A percentile compares a stretch with the other conserved stretches of the same genome.
Conservation (phyloP, 257 asterid genomes). For the Scutellaria barbata region DNA sequence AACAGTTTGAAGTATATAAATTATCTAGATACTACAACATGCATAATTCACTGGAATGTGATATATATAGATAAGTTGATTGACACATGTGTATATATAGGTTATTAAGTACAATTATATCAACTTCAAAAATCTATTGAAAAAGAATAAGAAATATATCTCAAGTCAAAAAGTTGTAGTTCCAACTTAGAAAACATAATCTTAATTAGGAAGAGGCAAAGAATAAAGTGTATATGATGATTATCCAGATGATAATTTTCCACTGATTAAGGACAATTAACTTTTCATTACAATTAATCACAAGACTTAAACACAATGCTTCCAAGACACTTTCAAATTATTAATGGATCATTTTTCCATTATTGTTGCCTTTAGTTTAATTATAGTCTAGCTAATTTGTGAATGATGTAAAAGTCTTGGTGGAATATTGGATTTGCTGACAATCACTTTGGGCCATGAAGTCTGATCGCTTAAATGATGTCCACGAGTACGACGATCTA, state of each 20-base stretch:
- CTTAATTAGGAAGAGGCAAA: constrained; percentile 16
- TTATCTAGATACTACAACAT: too few species aligned
- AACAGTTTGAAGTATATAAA: too few species aligned
- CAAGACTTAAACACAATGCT: constrained; percentile 1
- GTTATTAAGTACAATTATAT: too few species aligned
- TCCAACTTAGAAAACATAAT: constrained; percentile 31
- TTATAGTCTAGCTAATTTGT: neutral
- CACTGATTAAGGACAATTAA: constrained; percentile 36
- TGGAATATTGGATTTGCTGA: neutral
- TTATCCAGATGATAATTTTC: constrained; percentile 34
- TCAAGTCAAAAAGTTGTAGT: neutral
- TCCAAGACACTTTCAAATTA: constrained; percentile 17
- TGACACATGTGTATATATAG: too few species aligned
- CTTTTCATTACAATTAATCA: constrained; percentile 6
- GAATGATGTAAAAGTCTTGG: constrained; percentile 12
- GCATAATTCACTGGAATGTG: too few species aligned
- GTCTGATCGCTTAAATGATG: too few species aligned
- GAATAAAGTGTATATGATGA: constrained; percentile 38
- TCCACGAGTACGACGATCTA: too few species aligned
- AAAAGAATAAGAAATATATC: neutral
- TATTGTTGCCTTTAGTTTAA: constrained; percentile 8
- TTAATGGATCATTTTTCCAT: constrained; percentile 30
- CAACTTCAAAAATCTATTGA: neutral
- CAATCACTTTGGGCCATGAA: neutral
- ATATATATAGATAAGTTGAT: too few species aligned